phyloP scores from a whole-genome alignment of 2,329 filamentous ascomycete species.

The Chaetothyriales sp. region DNA sequence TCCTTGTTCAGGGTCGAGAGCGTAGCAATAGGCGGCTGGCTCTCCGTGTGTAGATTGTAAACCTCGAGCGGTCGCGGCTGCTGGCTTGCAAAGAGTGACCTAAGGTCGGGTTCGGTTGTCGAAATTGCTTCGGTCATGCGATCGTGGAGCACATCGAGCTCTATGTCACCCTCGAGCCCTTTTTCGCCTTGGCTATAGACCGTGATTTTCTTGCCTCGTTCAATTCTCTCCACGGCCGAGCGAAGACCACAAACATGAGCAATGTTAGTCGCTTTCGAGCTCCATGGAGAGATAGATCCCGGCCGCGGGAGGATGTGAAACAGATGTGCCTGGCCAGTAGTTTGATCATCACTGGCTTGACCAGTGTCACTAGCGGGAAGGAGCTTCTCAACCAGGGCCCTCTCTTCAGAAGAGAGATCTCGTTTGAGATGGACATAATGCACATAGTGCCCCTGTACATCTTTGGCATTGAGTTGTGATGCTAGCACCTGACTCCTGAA shows the following conservation, averaged over 20 bases:
- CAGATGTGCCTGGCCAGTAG: constrained; percentile 35
- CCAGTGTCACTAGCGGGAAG: constrained; percentile 46
- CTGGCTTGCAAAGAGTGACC: constrained; percentile 64
- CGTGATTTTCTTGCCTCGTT: constrained; percentile 69
- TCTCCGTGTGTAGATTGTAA: constrained; percentile 57
- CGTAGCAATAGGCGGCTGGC: constrained; percentile 52
- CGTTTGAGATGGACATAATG: constrained; percentile 54
- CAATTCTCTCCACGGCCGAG: constrained; percentile 59
- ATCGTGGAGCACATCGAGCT: constrained; percentile 61
- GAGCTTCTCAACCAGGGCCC: constrained; percentile 43
- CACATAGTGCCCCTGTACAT: constrained; percentile 35
- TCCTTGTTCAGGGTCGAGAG: constrained; percentile 72
- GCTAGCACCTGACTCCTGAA: constrained; percentile 33
- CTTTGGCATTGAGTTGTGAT: constrained; percentile 28
- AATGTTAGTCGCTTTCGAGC: constrained; percentile 88
- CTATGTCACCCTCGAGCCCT: constrained; percentile 31
- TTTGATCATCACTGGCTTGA: constrained; percentile 30
- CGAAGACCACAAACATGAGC: constrained; percentile 79
- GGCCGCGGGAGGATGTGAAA: constrained; percentile 69
- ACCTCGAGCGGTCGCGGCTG: constrained; percentile 53
- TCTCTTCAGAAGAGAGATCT: constrained; percentile 33
- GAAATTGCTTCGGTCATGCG: constrained; percentile 86
- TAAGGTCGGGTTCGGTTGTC: constrained; percentile 52
- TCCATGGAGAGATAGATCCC: constrained; percentile 84
- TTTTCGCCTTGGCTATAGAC: constrained; percentile 45